Evolutionary conservation across 1,139 yeast species (phyloP).

Genomic region (Candida frijolesensis): DNA sequence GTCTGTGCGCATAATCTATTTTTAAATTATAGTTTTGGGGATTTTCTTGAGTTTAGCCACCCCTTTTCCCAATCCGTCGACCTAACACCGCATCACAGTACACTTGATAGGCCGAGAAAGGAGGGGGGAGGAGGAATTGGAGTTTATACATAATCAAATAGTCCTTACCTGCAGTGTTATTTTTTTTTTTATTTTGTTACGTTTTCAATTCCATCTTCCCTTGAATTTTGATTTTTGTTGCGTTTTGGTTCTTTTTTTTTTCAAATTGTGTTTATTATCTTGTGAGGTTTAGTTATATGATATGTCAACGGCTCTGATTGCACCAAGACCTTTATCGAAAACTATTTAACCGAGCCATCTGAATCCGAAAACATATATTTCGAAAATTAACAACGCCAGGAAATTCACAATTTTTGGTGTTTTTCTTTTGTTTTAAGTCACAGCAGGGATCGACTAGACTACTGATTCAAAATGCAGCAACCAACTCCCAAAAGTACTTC

Average conservation of each 20-base stretch:
- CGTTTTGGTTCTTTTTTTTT: neutral
- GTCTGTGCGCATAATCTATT: neutral
- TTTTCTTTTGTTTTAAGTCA: neutral
- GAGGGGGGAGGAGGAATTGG: neutral
- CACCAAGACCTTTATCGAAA: neutral
- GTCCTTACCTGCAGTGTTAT: neutral
- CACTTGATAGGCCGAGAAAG: neutral
- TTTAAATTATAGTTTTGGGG: neutral
- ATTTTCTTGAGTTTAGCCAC: neutral
- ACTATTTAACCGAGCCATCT: neutral
- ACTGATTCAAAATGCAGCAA: constrained; percentile 12
- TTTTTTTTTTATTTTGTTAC: neutral
- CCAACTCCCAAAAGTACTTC: neutral
- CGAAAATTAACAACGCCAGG: too few relatives aligned
- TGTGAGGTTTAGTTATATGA: constrained; percentile 1
- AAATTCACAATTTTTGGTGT: too few relatives aligned
- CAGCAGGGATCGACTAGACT: too few relatives aligned
- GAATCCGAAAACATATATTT: neutral
- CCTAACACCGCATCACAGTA: neutral
- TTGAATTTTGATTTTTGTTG: neutral
- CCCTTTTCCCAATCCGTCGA: neutral
- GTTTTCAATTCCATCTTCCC: neutral
- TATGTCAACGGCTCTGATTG: neutral
- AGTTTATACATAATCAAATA: neutral
- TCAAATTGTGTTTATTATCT: neutral